These are phyloP conservation scores for Rhododendron vialii DNA, from an alignment of 148 eudicot genomes.

Conservation along the genomic window DNA sequence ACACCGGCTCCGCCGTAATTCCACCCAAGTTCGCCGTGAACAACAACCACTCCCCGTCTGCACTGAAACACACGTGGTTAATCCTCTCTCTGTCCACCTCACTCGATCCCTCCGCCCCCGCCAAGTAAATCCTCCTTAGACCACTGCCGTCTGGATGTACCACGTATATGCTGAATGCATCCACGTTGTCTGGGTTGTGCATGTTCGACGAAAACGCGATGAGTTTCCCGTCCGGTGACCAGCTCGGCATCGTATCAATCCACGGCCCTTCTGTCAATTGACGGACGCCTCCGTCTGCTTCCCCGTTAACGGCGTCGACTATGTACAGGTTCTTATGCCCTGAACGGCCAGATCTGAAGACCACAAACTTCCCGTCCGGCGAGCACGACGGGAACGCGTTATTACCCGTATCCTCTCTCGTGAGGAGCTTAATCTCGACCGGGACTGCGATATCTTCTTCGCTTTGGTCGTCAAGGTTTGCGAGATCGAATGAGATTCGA, in stretches of 20 bases:
- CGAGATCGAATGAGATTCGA: constrained; percentile 39
- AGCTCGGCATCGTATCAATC: constrained; percentile 86
- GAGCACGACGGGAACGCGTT: constrained; percentile 83
- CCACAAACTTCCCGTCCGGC: constrained; percentile 67
- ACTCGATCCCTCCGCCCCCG: constrained; percentile 27
- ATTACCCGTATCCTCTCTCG: constrained; percentile 56
- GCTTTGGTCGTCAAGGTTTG: constrained; percentile 9
- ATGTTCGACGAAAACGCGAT: constrained; percentile 81
- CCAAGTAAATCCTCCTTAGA: constrained; percentile 40
- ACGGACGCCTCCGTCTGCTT: constrained; percentile 43
- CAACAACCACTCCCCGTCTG: constrained; percentile 61
- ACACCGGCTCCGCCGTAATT: constrained; percentile 70
- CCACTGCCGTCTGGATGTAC: constrained; percentile 53
- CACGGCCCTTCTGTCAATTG: constrained; percentile 68
- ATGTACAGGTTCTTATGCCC: constrained; percentile 77
- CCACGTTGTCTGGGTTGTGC: constrained; percentile 48
- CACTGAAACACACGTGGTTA: constrained; percentile 77
- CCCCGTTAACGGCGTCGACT: constrained; percentile 60
- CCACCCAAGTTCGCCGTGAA: constrained; percentile 67
- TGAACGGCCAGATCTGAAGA: constrained; percentile 76
- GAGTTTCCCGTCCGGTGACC: constrained; percentile 75
- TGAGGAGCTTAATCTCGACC: constrained; percentile 43
- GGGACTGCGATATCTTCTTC: constrained; percentile 15
- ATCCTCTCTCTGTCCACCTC: constrained; percentile 52
- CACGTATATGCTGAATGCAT: constrained; percentile 52